These are phyloP conservation scores for Suillus placidus DNA, from an alignment of 768 basidiomycete genomes.

Conservation along the genomic window DNA sequence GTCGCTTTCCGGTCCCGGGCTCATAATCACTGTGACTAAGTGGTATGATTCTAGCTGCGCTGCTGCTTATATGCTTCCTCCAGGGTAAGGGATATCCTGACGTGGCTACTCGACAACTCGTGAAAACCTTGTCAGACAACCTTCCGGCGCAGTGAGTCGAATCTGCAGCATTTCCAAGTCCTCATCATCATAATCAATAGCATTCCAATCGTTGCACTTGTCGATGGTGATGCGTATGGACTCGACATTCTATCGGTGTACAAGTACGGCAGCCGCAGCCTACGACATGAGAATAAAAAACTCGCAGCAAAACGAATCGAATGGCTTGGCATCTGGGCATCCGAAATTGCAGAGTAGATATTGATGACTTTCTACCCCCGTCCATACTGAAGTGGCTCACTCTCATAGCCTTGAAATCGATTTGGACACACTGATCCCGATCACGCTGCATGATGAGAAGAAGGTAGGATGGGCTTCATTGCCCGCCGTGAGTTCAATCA, in stretches of 20 bases:
- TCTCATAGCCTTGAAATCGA: slow-evolving; percentile 58
- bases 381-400: not conserved
- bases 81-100: slow-evolving; percentile 99
- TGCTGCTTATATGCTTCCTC: slow-evolving; percentile 12
- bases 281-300: slow-evolving; percentile 71
- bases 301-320: slow-evolving; percentile 68
- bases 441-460: slow-evolving; percentile 70
- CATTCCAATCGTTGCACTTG: slow-evolving; percentile 73
- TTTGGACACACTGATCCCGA: slow-evolving; percentile 63
- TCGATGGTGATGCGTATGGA: slow-evolving; percentile 93
- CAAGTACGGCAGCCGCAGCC: slow-evolving; percentile 71
- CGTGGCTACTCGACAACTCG: slow-evolving; percentile 83
- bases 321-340: slow-evolving; percentile 80
- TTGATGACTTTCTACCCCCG: not conserved
- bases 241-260: slow-evolving; percentile 91
- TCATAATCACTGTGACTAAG: slow-evolving; percentile 72
- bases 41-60: not conserved
- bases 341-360: slow-evolving; percentile 65
- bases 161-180: not conserved
- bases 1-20: slow-evolving; percentile 59
- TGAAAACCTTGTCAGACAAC: slow-evolving; percentile 68
- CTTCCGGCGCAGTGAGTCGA: slow-evolving; percentile 58
- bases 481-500: slow-evolving; percentile 2
- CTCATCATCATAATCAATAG: slow-evolving; percentile 41
- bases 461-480: slow-evolving; percentile 51